These are phyloP conservation scores for Cucumis melo DNA, from an alignment of 306 rosid genomes.

Conservation along the genomic window DNA sequence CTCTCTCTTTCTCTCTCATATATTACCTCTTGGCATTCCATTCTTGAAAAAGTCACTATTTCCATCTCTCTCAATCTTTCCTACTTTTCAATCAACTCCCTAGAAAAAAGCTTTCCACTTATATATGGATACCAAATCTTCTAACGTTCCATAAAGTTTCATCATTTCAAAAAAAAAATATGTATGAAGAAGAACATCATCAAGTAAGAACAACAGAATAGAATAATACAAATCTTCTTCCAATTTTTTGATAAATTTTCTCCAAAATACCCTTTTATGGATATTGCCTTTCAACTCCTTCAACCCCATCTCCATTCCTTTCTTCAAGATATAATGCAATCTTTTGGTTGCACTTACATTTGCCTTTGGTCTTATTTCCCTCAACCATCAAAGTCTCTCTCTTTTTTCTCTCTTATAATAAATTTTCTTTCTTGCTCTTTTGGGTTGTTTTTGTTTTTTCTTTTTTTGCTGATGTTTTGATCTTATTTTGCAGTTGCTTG, in stretches of 20 bases:
- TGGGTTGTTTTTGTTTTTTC: background rate
- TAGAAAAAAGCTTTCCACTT: background rate
- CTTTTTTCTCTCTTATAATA: background rate
- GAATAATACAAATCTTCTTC: too few species aligned
- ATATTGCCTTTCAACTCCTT: constrained; percentile 30
- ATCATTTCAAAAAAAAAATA: background rate
- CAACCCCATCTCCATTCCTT: constrained; percentile 26
- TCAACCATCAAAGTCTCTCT: constrained; percentile 34
- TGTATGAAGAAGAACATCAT: background rate
- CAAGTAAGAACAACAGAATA: too few species aligned
- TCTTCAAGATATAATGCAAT: constrained; percentile 28
- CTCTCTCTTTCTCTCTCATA: background rate
- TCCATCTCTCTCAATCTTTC: background rate
- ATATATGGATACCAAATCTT: background rate
- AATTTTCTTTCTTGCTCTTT: background rate
- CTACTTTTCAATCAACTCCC: background rate
- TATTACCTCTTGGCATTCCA: background rate
- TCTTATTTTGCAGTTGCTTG: constrained; percentile 28
- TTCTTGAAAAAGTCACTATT: background rate
- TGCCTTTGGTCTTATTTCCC: constrained; percentile 53
- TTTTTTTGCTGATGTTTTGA: background rate
- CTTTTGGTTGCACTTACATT: constrained; percentile 55
- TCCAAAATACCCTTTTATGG: constrained; percentile 23
- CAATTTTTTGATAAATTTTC: background rate
- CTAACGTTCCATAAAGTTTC: background rate